These are phyloP conservation scores for Picochlorum sp. DNA, from an alignment of 139 green algal genomes.

Conservation along the genomic window DNA sequence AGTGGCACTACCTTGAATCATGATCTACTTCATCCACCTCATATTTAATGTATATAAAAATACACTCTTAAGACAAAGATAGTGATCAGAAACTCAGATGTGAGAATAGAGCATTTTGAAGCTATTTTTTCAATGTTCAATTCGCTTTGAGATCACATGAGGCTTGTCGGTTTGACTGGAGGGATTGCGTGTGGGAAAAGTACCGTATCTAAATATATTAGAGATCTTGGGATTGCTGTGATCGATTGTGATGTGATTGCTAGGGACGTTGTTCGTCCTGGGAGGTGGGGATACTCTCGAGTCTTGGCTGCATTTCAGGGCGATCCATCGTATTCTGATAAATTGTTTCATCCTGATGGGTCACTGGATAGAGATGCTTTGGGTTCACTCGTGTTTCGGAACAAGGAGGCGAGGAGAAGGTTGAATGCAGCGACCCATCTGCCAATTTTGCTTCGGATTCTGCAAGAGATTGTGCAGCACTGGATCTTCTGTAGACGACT, in stretches of 20 bases:
- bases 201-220: conserved; percentile 43
- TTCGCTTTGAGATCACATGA: conserved; percentile 39
- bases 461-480: conserved; percentile 26
- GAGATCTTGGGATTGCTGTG: conserved; percentile 30
- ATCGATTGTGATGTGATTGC: conserved; percentile 73
- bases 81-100: too few species aligned
- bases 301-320: conserved; percentile 50
- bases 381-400: conserved; percentile 51
- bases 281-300: conserved; percentile 51
- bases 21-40: too few species aligned
- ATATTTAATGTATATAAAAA: too few species aligned
- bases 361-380: conserved; percentile 57
- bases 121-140: too few species aligned
- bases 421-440: conserved; percentile 68
- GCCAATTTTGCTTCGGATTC: conserved; percentile 43
- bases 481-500: conserved; percentile 39
- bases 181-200: conserved; percentile 80
- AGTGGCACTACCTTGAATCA: too few species aligned
- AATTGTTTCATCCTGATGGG: conserved; percentile 26
- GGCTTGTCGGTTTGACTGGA: conserved; percentile 68
- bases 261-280: conserved; percentile 34
- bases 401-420: conserved; percentile 30
- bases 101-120: too few species aligned
- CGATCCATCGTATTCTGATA: neutral
- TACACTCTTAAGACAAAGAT: too few species aligned